Evolutionary conservation across 768 basidiomycete species (phyloP), one percentile per base, ranked within the genome.

Genomic region (Ramaria sp.): DNA sequence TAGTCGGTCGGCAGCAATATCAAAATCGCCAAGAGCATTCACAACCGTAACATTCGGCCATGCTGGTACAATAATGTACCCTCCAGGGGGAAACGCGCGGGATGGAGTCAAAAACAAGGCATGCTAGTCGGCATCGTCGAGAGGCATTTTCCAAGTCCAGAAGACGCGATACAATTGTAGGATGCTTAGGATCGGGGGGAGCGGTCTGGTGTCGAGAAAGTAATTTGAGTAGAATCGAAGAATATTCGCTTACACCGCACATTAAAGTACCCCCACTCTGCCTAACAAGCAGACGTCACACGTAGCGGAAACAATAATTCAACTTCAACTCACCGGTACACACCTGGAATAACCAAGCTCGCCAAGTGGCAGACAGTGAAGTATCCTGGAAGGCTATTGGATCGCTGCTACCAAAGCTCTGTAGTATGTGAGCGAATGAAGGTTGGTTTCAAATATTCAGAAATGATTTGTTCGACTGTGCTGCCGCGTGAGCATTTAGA

Each of bases 211-310:
- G 10, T 22, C 32, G 13, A 25, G 12, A 50, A 30, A 24, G 24
- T 18, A 42, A 43, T 34, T 48, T n/a, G n/a, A n/a, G 48, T 13
- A 10, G 45, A 30, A 24, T 1, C 8, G 5, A 16, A 4, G 3
- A 27, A 47, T 24, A 41, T 2, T 41, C 10, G 27, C 12, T 30
- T 13, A 8, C 8, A 13, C 8, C 32, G 12, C 10, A 47, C 89
- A 28, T 75, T 82, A 65, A 95, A 93, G 67, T 90, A 99, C 1
- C 93, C 95, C 95, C 95, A 97, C 62, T 95, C 79, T 0, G 22
- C n/a, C 41, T 15, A 45, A 34, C 41, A 34, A 25, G 6, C 24
- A 16, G 5, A 37, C 24, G 34, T 37, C 10, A 52, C 28, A 9
- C 6, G 18, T 16, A 39, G 27, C 34, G 30, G 32, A 52, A 20